Base-by-base conservation (phyloP, 495 filamentous ascomycete species). In the Aspergillus kassunensis region DNA sequence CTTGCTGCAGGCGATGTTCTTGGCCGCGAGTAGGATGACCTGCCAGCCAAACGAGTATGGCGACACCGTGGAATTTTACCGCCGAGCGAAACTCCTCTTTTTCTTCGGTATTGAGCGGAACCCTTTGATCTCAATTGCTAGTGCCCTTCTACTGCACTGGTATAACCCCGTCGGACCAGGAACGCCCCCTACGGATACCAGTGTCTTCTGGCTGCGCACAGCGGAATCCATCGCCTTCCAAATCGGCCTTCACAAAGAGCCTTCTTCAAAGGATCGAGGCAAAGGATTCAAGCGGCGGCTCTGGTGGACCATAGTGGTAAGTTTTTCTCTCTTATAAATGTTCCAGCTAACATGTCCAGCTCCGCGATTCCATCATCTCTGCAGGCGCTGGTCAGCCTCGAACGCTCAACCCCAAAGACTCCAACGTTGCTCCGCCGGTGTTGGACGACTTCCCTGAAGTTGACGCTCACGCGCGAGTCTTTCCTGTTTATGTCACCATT, bases 301-400 rank as follows among this genome's bases (percentile, higher is more conserved):
- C 3, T 49, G 45, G 45, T 49, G 45, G 45, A 49, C 45, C 7
- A 6, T 49, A 6, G 45, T 49, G 7, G 45, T 49, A 35, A 36
- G 31, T 36, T n/a, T n/a, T n/a, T n/a, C n/a, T n/a, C n/a, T n/a
- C n/a, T n/a, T n/a, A 16, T 18, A 25, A 44, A 15, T 23, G 39
- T 19, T 27, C 1, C 9, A 29, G 29, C 43, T 45, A 33, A 45
- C 24, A 27, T 35, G n/a, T 25, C 0, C 25, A 49, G 45, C 2
- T 27, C 1, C 45, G 45, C 31, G 45, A 49, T 12, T 25, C 31
- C 21, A 24, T 49, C 31, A n/a, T 15, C 20, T 40, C 46, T n/a
- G 21, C 46, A 20, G 34, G 21, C 9, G 24, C n/a, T 19, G 46
- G 34, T 16, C 33, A n/a, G 2, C 45, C 45, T 13, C 31, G 45